Percentiles rank a stretch among this genome's conserved stretches.
Conservation (phyloP, 208 protist genomes). For the Tritrichomonas foetus region DNA sequence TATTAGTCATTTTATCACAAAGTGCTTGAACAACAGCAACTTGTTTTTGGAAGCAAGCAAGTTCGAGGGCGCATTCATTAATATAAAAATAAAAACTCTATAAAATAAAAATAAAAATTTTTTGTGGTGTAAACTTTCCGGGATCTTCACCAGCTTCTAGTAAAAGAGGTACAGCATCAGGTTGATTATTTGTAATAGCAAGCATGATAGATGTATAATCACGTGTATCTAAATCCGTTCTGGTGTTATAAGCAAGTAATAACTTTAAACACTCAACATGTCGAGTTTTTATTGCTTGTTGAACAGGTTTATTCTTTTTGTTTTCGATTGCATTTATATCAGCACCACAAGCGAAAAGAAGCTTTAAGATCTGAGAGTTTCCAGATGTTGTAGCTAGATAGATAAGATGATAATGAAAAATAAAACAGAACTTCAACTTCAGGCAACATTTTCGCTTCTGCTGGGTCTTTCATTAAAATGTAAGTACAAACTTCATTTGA, state of each 20-base stretch:
- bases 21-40: not conserved
- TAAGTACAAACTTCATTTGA: not conserved
- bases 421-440: not conserved
- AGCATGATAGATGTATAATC: conserved; percentile 2
- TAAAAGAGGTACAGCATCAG: not conserved
- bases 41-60: not conserved
- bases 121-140: not conserved
- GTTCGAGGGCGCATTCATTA: not conserved
- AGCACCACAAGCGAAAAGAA: not conserved
- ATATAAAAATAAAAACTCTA: not conserved
- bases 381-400: not conserved
- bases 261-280: not conserved
- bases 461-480: not conserved
- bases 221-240: not conserved
- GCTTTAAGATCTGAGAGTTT: not conserved
- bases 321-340: not conserved
- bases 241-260: not conserved
- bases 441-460: not conserved
- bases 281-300: not conserved
- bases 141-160: not conserved
- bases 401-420: not conserved
- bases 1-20: not conserved
- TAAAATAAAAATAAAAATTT: no score
- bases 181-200: not conserved
- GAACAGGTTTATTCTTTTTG: not conserved